Conservation (phyloP, 2,329 filamentous ascomycete genomes). For the Neopestalotiopsis clavispora region DNA sequence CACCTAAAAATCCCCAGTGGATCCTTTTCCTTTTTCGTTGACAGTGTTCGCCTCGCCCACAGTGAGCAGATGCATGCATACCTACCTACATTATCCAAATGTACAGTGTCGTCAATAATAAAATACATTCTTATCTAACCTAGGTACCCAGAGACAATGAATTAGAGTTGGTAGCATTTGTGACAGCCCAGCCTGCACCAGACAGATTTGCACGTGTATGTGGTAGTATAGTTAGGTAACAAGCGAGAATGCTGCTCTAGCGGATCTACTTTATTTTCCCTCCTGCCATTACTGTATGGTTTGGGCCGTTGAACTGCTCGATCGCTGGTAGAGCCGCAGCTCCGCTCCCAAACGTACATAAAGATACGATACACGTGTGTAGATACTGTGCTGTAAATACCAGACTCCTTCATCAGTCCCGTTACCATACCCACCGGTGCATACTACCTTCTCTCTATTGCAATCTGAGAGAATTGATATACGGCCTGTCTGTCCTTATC, state of each 20-base stretch:
- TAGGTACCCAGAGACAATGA: not conserved
- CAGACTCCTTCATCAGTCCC: not conserved
- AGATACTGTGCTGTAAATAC: not conserved
- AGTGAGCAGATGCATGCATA: not conserved
- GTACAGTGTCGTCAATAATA: not conserved
- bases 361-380: not conserved
- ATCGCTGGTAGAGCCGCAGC: not conserved
- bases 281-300: constrained; percentile 13
- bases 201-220: not conserved
- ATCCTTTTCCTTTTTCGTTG: not conserved
- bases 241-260: not conserved
- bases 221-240: not conserved
- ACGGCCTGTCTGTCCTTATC: not conserved
- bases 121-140: not conserved
- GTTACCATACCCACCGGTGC: not conserved
- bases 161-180: not conserved
- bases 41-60: not conserved
- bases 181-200: too few relatives aligned
- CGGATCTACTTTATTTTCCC: not conserved
- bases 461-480: not conserved
- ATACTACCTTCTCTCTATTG: not conserved
- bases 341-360: not conserved
- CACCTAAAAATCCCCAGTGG: constrained; percentile 20
- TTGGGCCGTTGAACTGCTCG: constrained; percentile 1
- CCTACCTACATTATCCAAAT: not conserved